phyloP scores from a whole-genome alignment of 148 eudicot genomes.

The Camellia lanceoleosa region DNA sequence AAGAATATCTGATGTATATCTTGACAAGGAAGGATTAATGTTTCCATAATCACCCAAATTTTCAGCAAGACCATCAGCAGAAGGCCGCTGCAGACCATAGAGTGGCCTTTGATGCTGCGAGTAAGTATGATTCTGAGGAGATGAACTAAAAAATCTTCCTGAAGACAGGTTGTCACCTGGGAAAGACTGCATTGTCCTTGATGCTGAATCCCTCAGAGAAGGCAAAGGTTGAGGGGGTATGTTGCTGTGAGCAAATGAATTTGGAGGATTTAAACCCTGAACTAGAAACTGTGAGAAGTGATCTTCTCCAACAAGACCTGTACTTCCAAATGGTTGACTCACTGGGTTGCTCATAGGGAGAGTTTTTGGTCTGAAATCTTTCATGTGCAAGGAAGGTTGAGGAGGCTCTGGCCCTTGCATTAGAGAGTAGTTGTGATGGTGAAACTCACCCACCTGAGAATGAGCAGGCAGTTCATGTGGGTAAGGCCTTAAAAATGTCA shows the following conservation, averaged over 20 bases:
- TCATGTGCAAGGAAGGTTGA: constrained; percentile 19
- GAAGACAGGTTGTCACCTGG: constrained; percentile 22
- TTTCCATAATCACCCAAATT: constrained; percentile 28
- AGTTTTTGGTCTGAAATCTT: constrained; percentile 20
- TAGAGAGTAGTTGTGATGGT: constrained; percentile 31
- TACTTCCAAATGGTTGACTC: constrained; percentile 37
- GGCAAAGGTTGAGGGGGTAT: constrained; percentile 18
- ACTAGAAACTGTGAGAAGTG: constrained; percentile 31
- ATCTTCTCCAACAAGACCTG: constrained; percentile 29
- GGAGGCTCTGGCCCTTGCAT: constrained; percentile 26
- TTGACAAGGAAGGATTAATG: constrained; percentile 24
- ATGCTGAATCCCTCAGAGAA: constrained; percentile 11
- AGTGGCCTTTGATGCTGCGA: constrained; percentile 33
- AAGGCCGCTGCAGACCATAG: constrained; percentile 31
- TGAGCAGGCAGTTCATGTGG: constrained; percentile 31
- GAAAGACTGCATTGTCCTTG: constrained; percentile 20
- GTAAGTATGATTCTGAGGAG: constrained; percentile 37
- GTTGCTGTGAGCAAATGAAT: constrained; percentile 31
- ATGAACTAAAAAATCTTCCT: constrained; percentile 10
- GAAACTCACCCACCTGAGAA: constrained; percentile 43
- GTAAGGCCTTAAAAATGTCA: constrained; percentile 36
- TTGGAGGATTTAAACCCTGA: constrained; percentile 29
- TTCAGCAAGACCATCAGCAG: constrained; percentile 29
- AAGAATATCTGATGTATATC: constrained; percentile 36
- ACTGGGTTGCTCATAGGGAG: constrained; percentile 31